Conservation (phyloP, 2,329 filamentous ascomycete species). For the Botrytis hyacinthi region DNA sequence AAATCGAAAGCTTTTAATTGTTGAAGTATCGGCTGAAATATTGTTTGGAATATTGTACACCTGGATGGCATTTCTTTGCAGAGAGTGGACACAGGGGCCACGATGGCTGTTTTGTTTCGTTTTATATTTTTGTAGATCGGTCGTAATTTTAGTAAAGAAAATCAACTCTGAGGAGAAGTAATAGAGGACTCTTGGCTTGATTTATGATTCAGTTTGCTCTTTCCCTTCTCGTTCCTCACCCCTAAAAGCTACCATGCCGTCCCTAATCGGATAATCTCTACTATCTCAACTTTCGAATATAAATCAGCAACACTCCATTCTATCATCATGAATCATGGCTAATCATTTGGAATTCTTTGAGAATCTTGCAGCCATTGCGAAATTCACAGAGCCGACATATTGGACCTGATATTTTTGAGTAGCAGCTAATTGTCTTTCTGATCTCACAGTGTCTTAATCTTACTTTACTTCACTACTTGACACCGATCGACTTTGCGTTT, state of each 20-base stretch:
- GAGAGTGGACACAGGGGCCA: neutral
- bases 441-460: neutral
- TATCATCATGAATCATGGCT: neutral
- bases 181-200: neutral
- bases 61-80: neutral
- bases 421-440: no score
- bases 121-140: neutral
- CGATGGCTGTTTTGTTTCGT: neutral
- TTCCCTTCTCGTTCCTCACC: neutral
- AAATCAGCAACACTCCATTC: neutral
- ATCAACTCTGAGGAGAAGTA: neutral
- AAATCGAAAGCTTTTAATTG: no score
- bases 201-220: neutral
- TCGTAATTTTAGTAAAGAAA: rapidly evolving
- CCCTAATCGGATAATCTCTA: neutral
- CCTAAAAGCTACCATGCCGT: neutral
- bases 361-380: neutral
- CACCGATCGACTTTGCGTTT: neutral
- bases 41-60: no score
- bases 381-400: neutral
- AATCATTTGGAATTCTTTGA: neutral
- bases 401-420: no score
- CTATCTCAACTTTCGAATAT: neutral
- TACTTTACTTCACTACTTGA: neutral
- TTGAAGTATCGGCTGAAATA: no score